Percentiles rank a stretch among this genome's conserved stretches.
These are phyloP conservation scores for Skeletonema menzelii DNA, from an alignment of 108 stramenopile genomes.

Conservation along the genomic window DNA sequence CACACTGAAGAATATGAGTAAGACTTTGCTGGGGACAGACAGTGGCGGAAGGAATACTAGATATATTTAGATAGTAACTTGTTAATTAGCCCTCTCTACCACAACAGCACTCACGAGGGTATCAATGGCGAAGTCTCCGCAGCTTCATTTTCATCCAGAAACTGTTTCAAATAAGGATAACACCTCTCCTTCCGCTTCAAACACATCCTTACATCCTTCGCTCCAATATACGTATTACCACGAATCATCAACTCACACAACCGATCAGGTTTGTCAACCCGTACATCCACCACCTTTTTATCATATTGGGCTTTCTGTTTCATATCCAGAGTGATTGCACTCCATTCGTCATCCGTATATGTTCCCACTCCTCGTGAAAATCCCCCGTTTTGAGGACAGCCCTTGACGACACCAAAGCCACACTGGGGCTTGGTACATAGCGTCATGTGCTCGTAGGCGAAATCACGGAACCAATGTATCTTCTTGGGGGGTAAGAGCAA, in stretches of 20 bases:
- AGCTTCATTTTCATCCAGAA: background rate
- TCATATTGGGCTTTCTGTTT: background rate
- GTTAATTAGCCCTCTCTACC: too few relatives aligned
- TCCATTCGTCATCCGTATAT: slow-evolving; percentile 19
- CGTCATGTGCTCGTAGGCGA: slow-evolving; percentile 76
- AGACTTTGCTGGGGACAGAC: background rate
- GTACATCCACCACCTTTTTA: too few relatives aligned
- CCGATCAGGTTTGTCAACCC: background rate
- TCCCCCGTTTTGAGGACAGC: slow-evolving; percentile 33
- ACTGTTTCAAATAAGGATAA: background rate
- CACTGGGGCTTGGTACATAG: slow-evolving; percentile 14
- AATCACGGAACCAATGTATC: slow-evolving; percentile 81
- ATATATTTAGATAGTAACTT: too few relatives aligned
- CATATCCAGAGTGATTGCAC: slow-evolving; percentile 1
- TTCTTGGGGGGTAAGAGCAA: slow-evolving; percentile 55
- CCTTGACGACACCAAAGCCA: background rate
- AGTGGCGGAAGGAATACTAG: too few relatives aligned
- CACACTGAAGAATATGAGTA: too few relatives aligned
- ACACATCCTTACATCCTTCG: slow-evolving; percentile 16
- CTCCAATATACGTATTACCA: slow-evolving; percentile 12
- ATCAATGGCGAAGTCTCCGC: background rate
- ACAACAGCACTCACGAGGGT: background rate
- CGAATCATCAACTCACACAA: background rate
- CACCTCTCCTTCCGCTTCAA: background rate
- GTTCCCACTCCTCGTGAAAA: slow-evolving; percentile 16